Conservation (phyloP, 129 eudicot species). For the Ambrosia trifida region DNA sequence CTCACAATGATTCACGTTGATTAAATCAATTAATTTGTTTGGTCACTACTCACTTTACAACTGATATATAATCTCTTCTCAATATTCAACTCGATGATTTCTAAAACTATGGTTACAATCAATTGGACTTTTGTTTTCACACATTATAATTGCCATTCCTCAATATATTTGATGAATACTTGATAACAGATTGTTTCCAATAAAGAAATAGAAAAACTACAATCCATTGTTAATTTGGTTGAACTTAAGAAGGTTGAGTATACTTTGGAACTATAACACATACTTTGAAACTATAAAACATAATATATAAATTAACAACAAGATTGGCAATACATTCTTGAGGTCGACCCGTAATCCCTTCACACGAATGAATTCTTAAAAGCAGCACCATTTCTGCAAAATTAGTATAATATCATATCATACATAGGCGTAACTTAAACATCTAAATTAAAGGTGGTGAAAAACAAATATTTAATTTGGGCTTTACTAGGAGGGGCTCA, state of each 20-base stretch:
- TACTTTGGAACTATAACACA: conserved; percentile 18
- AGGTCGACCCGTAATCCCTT: conserved; percentile 6
- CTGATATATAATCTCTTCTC: neutral
- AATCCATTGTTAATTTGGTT: conserved; percentile 1
- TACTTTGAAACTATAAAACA: neutral
- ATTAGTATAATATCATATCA: neutral
- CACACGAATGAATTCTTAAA: neutral
- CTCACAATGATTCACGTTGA: too few relatives aligned
- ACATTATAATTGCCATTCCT: too few relatives aligned
- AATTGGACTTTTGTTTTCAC: too few relatives aligned
- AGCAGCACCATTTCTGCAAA: conserved; percentile 39
- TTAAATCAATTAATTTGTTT: too few relatives aligned
- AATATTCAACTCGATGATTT: neutral
- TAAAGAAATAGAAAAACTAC: neutral
- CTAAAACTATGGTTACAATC: neutral
- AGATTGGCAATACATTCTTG: conserved; percentile 10
- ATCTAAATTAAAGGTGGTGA: too few relatives aligned
- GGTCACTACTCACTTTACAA: too few relatives aligned
- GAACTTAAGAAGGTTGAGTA: neutral
- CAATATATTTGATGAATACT: neutral
- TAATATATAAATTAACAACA: neutral
- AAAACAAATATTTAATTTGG: too few relatives aligned
- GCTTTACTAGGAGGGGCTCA: too few relatives aligned
- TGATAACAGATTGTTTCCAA: neutral
- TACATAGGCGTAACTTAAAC: too few relatives aligned